Evolutionary conservation across 164 flowering plant species (phyloP), one percentile per base, ranked within the genome.

Genomic region (Annona squamosa): DNA sequence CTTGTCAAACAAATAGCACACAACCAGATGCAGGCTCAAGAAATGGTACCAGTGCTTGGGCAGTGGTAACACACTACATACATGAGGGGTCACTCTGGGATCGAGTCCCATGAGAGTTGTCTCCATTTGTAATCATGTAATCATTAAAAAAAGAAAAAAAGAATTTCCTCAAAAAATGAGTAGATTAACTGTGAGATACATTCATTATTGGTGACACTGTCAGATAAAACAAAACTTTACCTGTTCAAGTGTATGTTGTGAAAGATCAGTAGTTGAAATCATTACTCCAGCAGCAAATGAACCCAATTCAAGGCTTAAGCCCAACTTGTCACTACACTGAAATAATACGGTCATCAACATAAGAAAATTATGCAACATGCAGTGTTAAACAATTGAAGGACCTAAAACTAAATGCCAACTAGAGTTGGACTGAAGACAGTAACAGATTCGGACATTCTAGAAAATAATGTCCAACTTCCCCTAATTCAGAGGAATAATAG

Each of bases 231-330:
- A 70, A 46, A 45, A 57, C 26, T 85, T 78, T 83, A 91, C 98
- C 81, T 94, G 98, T 81, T 94, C 97, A 71, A 94, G 95, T 3
- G 98, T 94, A 82, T 91, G 94, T 52, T 91, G 97, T 77, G 89
- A 90, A 81, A 90, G 94, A 87, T 94, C 98, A 71, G 98, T 92
- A 18, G 97, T 91, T 72, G 98, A 86, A 81, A 94, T 94, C 98
- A 94, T 92, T 84, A 94, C 97, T 75, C 98, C 98, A 52, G 98
- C 98, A 81, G 97, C 98, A 83, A 94, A 94, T 16, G 98, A 92
- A 62, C 98, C 98, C 79, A 94, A 82, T 79, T 94, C 98, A 77
- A 94, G 89, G 78, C 98, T 94, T 62, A 94, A 82, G 62, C 98
- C 98, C 81, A 94, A 87, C 90, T 94, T 94, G 75, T 94, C 98